Percentiles rank a stretch among this genome's conserved stretches.
Conservation (phyloP, 441 rosid species). For the Flueggea neowawraea region DNA sequence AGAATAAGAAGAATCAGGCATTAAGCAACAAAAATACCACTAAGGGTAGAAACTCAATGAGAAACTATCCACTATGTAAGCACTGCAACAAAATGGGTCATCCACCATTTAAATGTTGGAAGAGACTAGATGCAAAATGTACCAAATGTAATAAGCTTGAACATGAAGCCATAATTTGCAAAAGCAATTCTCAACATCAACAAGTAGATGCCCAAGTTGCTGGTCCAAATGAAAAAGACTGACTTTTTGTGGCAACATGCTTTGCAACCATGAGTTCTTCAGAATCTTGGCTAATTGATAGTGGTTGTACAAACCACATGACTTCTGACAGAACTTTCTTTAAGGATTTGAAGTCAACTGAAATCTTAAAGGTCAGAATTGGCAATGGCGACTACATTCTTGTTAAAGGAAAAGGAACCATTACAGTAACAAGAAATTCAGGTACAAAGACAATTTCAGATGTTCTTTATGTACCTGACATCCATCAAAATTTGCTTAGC, state of each 20-base stretch:
- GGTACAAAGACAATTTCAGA: slow-evolving; percentile 7
- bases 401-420: slow-evolving; percentile 14
- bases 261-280: neutral
- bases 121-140: slow-evolving; percentile 14
- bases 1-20: neutral
- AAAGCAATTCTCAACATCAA: neutral
- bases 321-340: slow-evolving; percentile 8
- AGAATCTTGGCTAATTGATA: slow-evolving; percentile 19
- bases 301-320: slow-evolving; percentile 26
- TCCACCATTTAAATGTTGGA: slow-evolving; percentile 15
- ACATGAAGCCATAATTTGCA: slow-evolving; percentile 14
- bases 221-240: slow-evolving; percentile 6
- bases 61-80: slow-evolving; percentile 10
- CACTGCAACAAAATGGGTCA: slow-evolving; percentile 13
- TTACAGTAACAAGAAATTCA: neutral
- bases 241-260: slow-evolving; percentile 15
- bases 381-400: slow-evolving; percentile 10
- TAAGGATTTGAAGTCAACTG: neutral
- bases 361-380: neutral
- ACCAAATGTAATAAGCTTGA: slow-evolving; percentile 15
- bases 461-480: slow-evolving; percentile 18
- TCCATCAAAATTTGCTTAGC: slow-evolving; percentile 12
- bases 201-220: slow-evolving; percentile 6
- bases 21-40: no score
- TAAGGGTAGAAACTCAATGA: no score